These are phyloP conservation scores for Phytophthora sp. DNA, from an alignment of 352 stramenopile species.

Conservation along the genomic window DNA sequence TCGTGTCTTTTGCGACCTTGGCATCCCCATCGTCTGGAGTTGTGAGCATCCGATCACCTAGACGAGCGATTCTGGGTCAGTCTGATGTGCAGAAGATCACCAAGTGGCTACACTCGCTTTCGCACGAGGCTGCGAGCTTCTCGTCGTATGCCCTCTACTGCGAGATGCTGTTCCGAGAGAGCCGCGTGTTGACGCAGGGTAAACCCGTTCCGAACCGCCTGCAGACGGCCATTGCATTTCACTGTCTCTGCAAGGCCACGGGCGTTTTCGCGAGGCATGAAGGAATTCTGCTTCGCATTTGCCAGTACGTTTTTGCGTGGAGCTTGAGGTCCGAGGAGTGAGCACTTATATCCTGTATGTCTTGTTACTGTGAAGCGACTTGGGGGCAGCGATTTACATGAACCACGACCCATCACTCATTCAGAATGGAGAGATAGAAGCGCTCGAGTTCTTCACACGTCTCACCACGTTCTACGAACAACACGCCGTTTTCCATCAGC, in stretches of 20 bases:
- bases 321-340: not conserved
- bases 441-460: slow-evolving; percentile 61
- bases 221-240: slow-evolving; percentile 75
- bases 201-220: slow-evolving; percentile 72
- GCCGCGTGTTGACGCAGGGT: slow-evolving; percentile 57
- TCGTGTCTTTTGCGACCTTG: slow-evolving; percentile 20
- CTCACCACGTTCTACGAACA: slow-evolving; percentile 75
- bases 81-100: slow-evolving; percentile 70
- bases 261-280: slow-evolving; percentile 71
- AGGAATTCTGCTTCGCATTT: slow-evolving; percentile 60
- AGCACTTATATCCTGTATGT: not conserved
- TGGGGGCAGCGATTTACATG: slow-evolving; percentile 66
- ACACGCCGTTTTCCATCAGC: slow-evolving; percentile 44
- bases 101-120: slow-evolving; percentile 63
- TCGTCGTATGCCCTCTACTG: slow-evolving; percentile 79
- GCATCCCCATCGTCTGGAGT: slow-evolving; percentile 8
- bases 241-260: slow-evolving; percentile 72
- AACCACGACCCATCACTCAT: slow-evolving; percentile 41
- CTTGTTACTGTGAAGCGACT: slow-evolving; percentile 35
- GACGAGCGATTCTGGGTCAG: slow-evolving; percentile 42
- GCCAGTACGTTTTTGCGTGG: slow-evolving; percentile 43
- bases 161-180: slow-evolving; percentile 77
- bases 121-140: slow-evolving; percentile 46
- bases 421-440: slow-evolving; percentile 52
- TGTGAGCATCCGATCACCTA: slow-evolving; percentile 13